Conservation (phyloP, 176 grass and related monocot genomes). For the Avena atlantica region DNA sequence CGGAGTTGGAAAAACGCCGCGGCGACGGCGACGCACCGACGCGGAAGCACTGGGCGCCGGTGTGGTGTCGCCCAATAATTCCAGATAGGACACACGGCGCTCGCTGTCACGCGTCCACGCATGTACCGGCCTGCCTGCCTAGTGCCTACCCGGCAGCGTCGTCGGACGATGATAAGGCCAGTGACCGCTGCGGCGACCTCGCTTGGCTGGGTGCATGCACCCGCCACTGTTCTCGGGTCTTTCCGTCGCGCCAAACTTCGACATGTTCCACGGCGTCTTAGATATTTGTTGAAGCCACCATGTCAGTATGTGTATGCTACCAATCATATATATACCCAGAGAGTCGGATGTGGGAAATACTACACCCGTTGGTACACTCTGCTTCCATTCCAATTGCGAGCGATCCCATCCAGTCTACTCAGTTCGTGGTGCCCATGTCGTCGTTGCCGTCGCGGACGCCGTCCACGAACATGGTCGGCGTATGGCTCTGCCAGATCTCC, state of each 20-base stretch:
- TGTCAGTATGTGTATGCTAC: not conserved
- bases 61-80: conserved; percentile 10
- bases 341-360: not conserved
- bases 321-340: not conserved
- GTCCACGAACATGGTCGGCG: not conserved
- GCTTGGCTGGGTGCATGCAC: not conserved
- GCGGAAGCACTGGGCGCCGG: not conserved
- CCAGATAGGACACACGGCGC: not conserved
- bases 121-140: not conserved
- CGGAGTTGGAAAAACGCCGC: not conserved
- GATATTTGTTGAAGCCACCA: not conserved
- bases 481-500: conserved; percentile 50
- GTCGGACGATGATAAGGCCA: not conserved
- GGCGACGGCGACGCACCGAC: not conserved
- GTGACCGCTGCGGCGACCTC: not conserved
- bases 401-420: not conserved
- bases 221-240: not conserved
- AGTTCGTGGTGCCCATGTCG: not conserved
- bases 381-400: not conserved
- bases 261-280: not conserved
- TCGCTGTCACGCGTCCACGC: not conserved
- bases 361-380: not conserved
- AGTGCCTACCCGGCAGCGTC: not conserved
- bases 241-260: not conserved
- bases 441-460: not conserved